Conservation (phyloP, 345 rosid species). For the Anacardium occidentale region DNA sequence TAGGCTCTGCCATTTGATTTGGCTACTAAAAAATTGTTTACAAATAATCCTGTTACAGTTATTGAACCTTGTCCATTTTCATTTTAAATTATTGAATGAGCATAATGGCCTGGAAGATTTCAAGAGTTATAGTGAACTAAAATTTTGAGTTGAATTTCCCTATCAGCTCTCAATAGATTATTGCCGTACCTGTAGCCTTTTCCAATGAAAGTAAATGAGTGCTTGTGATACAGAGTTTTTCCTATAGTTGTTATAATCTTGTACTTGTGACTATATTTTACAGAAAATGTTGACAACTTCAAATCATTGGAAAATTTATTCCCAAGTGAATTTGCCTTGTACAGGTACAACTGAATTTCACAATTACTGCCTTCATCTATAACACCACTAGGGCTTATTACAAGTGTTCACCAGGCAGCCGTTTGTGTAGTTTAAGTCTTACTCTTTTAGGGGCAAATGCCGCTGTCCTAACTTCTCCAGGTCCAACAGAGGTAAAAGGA, state of each 20-base stretch:
- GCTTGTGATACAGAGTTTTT: constrained; percentile 1
- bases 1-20: background rate
- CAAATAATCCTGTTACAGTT: too few species aligned
- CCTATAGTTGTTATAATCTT: background rate
- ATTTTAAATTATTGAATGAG: background rate
- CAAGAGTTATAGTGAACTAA: background rate
- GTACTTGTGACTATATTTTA: background rate
- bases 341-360: constrained; percentile 53
- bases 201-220: background rate
- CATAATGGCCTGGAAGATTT: background rate
- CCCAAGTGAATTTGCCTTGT: constrained; percentile 4
- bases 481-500: constrained; percentile 37
- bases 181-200: background rate
- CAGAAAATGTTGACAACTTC: background rate
- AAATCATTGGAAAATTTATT: constrained; percentile 7
- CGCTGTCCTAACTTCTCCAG: constrained; percentile 51
- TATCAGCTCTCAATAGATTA: background rate
- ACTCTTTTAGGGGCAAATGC: constrained; percentile 25
- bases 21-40: background rate
- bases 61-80: background rate
- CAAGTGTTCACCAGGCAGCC: constrained; percentile 37
- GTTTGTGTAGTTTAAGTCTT: constrained; percentile 36
- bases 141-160: background rate
- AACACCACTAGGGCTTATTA: constrained; percentile 44
- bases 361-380: constrained; percentile 34